Base-by-base conservation (phyloP, 1,139 yeast genomes). In the Trichomonascaceae sp. region DNA sequence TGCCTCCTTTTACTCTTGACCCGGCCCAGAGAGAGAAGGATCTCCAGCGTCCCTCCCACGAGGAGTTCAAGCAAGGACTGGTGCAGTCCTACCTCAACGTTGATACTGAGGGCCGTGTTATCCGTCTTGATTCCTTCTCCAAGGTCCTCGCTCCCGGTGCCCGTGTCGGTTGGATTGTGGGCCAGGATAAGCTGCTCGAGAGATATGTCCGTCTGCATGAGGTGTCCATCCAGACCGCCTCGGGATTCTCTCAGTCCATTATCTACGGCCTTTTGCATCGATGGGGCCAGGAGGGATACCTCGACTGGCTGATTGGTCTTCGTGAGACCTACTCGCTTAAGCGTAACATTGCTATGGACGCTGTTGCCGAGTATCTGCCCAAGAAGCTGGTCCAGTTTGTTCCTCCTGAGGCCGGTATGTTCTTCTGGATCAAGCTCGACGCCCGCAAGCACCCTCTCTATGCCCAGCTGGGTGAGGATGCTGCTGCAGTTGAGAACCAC, bases 361-460 rank as follows among this genome's bases (percentile, higher is more conserved):
- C 85, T 5, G 62, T 84, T 42, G 62, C 57, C 42, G 66, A 69
- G 43, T 59, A 63, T 55, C 65, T 80, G 60, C 89, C 93, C 29
- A 48, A 57, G 36, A 71, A 71, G 30, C 63, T 73, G 22, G 64
- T 67, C 28, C 60, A 67, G 29, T 74, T 61, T 58, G 64, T 64
- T 32, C 78, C 92, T 16, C 95, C 95, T 32, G 76, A 74, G 22
- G 95, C 95, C 1, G 96, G 96, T 50, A 85, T 85, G 95, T 85
- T 85, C 59, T 82, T 84, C 67, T 81, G 89, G 51, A 66, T 81
- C 44, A 60, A 65, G 42, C 54, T 82, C 34, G 93, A 84, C 54
- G 82, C 84, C 18, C 52, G 82, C 28, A 77, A 76, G 59, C 93
- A 80, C 60, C 92, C 93, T 34, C 68, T 72, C 51, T 82, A 69